Evolutionary conservation across 2,329 filamentous ascomycete species (phyloP), one percentile per base, ranked within the genome.

Genomic region (Catunica adiposa): DNA sequence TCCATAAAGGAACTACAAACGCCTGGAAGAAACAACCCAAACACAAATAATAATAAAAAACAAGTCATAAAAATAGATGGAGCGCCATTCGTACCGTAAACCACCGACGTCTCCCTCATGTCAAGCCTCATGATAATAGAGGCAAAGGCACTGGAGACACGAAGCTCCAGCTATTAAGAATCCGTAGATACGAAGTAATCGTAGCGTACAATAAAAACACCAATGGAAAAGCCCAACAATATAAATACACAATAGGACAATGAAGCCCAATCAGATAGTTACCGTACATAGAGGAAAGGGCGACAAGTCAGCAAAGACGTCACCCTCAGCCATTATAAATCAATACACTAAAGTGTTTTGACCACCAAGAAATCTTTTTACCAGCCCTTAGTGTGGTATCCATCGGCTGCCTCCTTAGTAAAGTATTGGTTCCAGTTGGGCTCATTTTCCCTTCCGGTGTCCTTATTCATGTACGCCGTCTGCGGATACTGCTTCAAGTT

Each of bases 381-480:
- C 69, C 69, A 71, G 40, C 69, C 69, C 63, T 71, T 71, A 58
- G 69, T 69, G 63, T 71, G 69, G 61, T 71, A 71, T 58, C 68
- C 68, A 56, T 70, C 68, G 58, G 74, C 71, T n/a, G 86, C 79
- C 47, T 88, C 87, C 66, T 83, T 81, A 64, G 84, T 81, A 64
- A 94, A 89, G 69, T 89, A 92, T 63, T 92, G 82, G 67, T 92
- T 92, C 80, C 79, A 90, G 63, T 84, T 88, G 63, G 76, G 80
- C 63, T 82, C 79, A 64, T 84, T 84, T 59, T 76, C 74, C 63
- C 71, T 83, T 70, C 70, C 79, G 70, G 71, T 79, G 57, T 74
- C 72, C 66, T 73, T 73, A 69, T 77, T 74, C 69, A 78, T 78
- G 68, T 73, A 78, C 2, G 73, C 69, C 64, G 75, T 77, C 61